A percentile compares a stretch with the other conserved stretches of the same genome.
phyloP scores from a whole-genome alignment of 306 rosid genomes.

The Pueraria montana region DNA sequence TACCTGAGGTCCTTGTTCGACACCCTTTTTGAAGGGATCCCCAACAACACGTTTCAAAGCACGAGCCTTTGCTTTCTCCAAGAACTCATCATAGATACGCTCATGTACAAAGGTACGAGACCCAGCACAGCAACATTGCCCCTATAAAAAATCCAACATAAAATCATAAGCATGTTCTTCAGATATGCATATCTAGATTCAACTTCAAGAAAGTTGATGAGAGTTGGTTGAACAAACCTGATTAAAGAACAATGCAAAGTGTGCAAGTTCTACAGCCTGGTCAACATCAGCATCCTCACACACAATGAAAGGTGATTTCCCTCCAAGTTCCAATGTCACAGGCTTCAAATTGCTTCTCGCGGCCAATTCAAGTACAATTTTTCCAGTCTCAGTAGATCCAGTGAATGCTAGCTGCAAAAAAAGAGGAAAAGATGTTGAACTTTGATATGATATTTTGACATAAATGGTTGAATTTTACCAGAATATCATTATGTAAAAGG shows the following conservation, averaged over 20 bases:
- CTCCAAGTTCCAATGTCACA: conserved; percentile 76
- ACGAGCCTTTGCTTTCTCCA: conserved; percentile 69
- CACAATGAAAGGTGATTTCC: conserved; percentile 79
- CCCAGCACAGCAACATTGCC: conserved; percentile 83
- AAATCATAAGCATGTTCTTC: background rate
- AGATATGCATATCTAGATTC: background rate
- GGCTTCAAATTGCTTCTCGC: conserved; percentile 78
- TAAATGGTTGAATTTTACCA: background rate
- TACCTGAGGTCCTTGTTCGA: conserved; percentile 86
- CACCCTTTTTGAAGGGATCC: conserved; percentile 74
- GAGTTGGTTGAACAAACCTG: conserved; percentile 56
- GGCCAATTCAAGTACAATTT: conserved; percentile 64
- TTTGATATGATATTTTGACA: background rate
- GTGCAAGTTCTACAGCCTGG: conserved; percentile 73
- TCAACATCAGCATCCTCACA: conserved; percentile 73
- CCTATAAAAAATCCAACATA: conserved; percentile 8
- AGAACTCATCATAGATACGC: conserved; percentile 66
- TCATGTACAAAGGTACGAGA: conserved; percentile 81
- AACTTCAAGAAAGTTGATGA: background rate
- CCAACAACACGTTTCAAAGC: conserved; percentile 74
- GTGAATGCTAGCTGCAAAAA: conserved; percentile 69
- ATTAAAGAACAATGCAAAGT: conserved; percentile 74
- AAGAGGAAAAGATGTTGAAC: background rate
- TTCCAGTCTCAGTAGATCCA: conserved; percentile 68
- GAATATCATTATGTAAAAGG: background rate